Base-by-base conservation (phyloP, 106 monocot genomes). In the Gastrodia elata region DNA sequence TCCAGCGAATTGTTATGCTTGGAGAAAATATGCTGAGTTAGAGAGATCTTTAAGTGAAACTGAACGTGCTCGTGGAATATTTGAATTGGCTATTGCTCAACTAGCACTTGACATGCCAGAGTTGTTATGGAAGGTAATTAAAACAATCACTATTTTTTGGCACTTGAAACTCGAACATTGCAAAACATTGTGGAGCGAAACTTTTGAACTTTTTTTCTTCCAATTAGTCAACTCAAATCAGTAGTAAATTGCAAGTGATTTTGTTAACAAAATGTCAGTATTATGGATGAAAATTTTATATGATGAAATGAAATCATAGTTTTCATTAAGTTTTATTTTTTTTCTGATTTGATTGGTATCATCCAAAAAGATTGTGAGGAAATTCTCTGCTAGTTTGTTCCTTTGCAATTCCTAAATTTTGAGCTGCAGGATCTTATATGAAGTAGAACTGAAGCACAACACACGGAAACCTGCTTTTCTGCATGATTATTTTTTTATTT, bases 81-180 rank as follows among this genome's bases (percentile, higher is more conserved):
- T 85, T 75, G 92, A 97, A 35, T 84, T 92, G 74, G 92, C 96
- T 65, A 97, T 90, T 74, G 83, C 83, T 25, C 96, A 97, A 75
- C 83, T 84, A 59, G 92, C 88, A 42, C 81, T 97, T 10, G 96
- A 97, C 80, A 97, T 90, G 92, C 96, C 96, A 32, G 96, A 97
- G 64, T 35, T 92, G 25, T 73, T 97, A 61, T 97, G 96, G 96
- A 97, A 97, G 92, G 96, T 92, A 82, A 65, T 43, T 41, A 26
- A n/a, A n/a, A n/a, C n/a, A n/a, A n/a, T n/a, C n/a, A n/a, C n/a
- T n/a, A n/a, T n/a, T n/a, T n/a, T n/a, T n/a, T n/a, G n/a, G 27
- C 18, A 57, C 26, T 8, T 22, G 25, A 57, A 25, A 26, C 26
- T 8, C 26, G 57, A 57, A 57, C 22, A 57, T 57, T 57, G 57